These are phyloP conservation scores for Leccinellum albellum DNA, from an alignment of 768 basidiomycete genomes.

Conservation along the genomic window DNA sequence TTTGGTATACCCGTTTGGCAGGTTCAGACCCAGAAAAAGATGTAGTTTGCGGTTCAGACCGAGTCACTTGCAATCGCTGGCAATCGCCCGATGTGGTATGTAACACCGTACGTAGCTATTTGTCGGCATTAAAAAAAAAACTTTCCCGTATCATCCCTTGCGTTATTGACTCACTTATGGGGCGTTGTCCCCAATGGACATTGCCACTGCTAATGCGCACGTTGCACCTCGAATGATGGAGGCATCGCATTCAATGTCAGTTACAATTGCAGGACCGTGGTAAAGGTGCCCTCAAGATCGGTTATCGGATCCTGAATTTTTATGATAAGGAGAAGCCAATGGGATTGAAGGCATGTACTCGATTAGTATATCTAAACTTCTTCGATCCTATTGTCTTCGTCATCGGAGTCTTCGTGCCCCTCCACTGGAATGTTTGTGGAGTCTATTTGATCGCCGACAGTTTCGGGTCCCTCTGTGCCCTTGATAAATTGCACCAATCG, in stretches of 20 bases:
- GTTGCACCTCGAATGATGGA: neutral
- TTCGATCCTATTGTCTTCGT: slow-evolving; percentile 71
- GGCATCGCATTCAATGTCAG: neutral
- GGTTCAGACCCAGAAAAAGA: neutral
- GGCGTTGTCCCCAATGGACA: neutral
- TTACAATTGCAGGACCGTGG: neutral
- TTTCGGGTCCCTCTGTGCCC: slow-evolving; percentile 62
- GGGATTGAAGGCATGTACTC: slow-evolving; percentile 12
- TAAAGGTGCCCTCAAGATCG: neutral
- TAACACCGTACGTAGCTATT: slow-evolving; percentile 23
- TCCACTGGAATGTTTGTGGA: slow-evolving; percentile 15
- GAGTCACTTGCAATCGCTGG: neutral
- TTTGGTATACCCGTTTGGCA: neutral
- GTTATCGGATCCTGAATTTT: neutral
- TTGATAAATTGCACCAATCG: slow-evolving; percentile 85
- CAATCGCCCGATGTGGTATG: slow-evolving; percentile 11
- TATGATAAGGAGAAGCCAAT: slow-evolving; percentile 1
- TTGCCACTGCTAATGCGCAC: neutral
- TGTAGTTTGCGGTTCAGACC: slow-evolving; percentile 1
- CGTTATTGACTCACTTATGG: slow-evolving; percentile 23
- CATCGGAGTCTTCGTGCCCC: slow-evolving; percentile 38
- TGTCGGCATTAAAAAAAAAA: slow-evolving; percentile 13
- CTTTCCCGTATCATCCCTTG: slow-evolving; percentile 12
- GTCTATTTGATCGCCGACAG: slow-evolving; percentile 36
- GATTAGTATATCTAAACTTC: slow-evolving; percentile 55